These are phyloP conservation scores for Apiospora rasikravindrae DNA, from an alignment of 2,329 filamentous ascomycete species.

Conservation along the genomic window DNA sequence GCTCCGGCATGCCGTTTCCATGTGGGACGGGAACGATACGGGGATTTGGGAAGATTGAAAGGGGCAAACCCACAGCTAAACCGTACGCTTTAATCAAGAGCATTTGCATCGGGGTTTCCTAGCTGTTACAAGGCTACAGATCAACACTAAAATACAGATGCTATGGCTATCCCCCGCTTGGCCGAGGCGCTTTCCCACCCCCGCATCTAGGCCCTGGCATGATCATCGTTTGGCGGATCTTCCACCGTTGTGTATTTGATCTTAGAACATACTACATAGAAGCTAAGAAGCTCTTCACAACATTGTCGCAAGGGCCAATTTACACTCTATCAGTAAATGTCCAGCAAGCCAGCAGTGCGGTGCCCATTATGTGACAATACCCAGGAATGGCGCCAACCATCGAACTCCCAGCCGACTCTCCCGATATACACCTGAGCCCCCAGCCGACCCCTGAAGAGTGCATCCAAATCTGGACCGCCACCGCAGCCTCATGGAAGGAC, in stretches of 20 bases:
- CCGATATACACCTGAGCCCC: slow-evolving; percentile 19
- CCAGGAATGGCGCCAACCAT: neutral
- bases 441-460: slow-evolving; percentile 27
- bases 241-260: neutral
- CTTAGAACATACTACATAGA: neutral
- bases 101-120: neutral
- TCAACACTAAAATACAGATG: neutral
- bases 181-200: neutral
- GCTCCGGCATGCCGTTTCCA: neutral
- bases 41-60: neutral
- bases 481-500: slow-evolving; percentile 24
- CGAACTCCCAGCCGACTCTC: slow-evolving; percentile 22
- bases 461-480: slow-evolving; percentile 26
- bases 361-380: neutral
- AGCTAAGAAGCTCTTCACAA: neutral
- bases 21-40: neutral
- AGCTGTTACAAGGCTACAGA: neutral
- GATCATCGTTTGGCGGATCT: neutral
- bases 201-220: neutral
- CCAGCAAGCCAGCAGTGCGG: neutral
- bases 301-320: neutral
- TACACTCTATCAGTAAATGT: neutral
- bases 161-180: neutral
- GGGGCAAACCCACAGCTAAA: neutral
- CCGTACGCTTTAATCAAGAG: neutral